Evolutionary conservation across 2,329 filamentous ascomycete genomes (phyloP).

Genomic region (Alternaria rosae): DNA sequence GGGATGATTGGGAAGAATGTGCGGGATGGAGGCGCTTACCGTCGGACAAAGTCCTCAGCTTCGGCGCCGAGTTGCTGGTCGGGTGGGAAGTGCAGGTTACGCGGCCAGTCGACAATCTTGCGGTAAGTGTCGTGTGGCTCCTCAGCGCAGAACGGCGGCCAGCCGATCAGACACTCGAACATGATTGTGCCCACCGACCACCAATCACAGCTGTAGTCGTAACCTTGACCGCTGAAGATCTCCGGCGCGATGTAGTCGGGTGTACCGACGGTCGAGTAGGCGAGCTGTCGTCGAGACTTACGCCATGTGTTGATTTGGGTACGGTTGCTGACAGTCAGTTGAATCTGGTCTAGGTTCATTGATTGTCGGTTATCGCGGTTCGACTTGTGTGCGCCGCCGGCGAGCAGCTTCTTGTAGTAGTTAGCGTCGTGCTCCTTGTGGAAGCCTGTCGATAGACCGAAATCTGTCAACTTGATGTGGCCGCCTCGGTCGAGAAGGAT

Average conservation of each 20-base stretch:
- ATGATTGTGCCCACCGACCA: slow-evolving; percentile 99
- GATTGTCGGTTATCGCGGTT: slow-evolving; percentile 78
- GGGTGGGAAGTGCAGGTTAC: slow-evolving; percentile 94
- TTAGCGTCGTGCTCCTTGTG: slow-evolving; percentile 98
- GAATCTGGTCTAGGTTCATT: slow-evolving; percentile 96
- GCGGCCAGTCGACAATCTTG: slow-evolving; percentile 98
- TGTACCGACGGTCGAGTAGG: slow-evolving; percentile 97
- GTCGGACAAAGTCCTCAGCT: slow-evolving; percentile 90
- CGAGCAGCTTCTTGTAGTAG: slow-evolving; percentile 96
- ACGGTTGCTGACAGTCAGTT: slow-evolving; percentile 96
- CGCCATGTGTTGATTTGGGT: slow-evolving; percentile 99
- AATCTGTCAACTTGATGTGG: slow-evolving; percentile 98
- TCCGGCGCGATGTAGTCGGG: slow-evolving; percentile 99
- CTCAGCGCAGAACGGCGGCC: slow-evolving; percentile 98
- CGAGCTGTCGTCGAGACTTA: slow-evolving; percentile 92
- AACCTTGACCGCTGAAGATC: slow-evolving; percentile 96
- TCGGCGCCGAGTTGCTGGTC: slow-evolving; percentile 89
- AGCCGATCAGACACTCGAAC: slow-evolving; percentile 98
- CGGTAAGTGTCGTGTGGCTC: slow-evolving; percentile 97
- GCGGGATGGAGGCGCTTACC: slow-evolving; percentile 62
- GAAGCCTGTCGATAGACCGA: slow-evolving; percentile 96
- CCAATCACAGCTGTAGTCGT: slow-evolving; percentile 98
- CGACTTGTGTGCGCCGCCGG: slow-evolving; percentile 64
- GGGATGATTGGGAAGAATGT: not conserved
- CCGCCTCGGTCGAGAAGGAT: slow-evolving; percentile 94